Evolutionary conservation across 768 basidiomycete species (phyloP), one percentile per base, ranked within the genome.

Genomic region (Phylloporus scabripes): DNA sequence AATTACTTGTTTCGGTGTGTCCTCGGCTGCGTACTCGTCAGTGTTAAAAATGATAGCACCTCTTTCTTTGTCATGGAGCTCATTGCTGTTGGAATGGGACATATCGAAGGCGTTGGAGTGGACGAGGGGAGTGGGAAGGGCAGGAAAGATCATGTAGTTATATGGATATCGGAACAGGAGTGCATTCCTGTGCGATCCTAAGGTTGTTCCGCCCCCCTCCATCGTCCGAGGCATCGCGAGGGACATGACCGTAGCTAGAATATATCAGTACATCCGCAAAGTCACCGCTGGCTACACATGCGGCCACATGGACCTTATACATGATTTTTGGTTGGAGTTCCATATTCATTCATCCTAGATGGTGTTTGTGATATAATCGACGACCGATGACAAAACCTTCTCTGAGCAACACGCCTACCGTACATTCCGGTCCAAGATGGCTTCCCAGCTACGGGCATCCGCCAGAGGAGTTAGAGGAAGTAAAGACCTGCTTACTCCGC

Each of bases 1-100:
- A 24, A 71, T 61, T 14, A 57, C 60, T 39, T 53, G 37, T 28
- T 67, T 65, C 0, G 60, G 70, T 2, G 61, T 56, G 23, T 51
- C 58, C 33, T 70, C 70, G 21, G 41, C 42, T n/a, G 42, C 24
- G n/a, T 40, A 32, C 10, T 34, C 21, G 17, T 54, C 39, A 7
- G 45, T 6, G 31, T 33, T 33, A 24, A 42, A 46, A 11, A 26
- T 7, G 15, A 24, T 4, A n/a, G 18, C 14, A 20, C 33, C 58
- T 32, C 55, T 59, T 46, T 68, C 64, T 42, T 46, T 50, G 40
- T 66, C 64, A 14, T 57, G 45, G 4, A n/a, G 47, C 2, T 42
- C 43, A 1, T 32, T n/a, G 11, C 8, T 33, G 23, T 10, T 23
- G 28, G 40, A 50, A 21, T 46, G 44, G 31, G 26, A 38, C 58